Conservation (phyloP, 768 basidiomycete species). For the Boletus barrowsii region DNA sequence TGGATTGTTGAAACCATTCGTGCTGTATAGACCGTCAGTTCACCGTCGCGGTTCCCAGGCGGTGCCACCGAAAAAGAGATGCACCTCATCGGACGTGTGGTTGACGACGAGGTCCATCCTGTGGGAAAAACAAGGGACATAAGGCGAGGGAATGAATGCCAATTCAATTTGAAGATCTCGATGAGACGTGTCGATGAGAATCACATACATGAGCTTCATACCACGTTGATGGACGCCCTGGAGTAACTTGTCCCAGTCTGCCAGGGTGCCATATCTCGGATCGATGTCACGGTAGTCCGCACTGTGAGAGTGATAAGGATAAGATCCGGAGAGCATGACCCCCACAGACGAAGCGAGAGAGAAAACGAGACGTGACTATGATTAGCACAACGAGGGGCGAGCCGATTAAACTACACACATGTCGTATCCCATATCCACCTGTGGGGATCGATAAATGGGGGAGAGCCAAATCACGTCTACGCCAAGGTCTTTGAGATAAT, state of each 20-base stretch:
- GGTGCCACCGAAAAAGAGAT: not conserved
- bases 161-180: conserved; percentile 6
- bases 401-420: conserved; percentile 39
- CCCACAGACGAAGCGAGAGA: not conserved
- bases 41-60: not conserved
- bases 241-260: conserved; percentile 56
- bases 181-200: conserved; percentile 12
- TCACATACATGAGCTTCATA: conserved; percentile 65
- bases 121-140: conserved; percentile 7
- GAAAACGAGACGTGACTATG: not conserved
- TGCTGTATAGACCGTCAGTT: conserved; percentile 42
- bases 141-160: conserved; percentile 1
- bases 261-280: conserved; percentile 60
- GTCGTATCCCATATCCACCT: conserved; percentile 74
- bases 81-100: conserved; percentile 65
- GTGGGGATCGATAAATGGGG: conserved; percentile 60
- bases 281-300: conserved; percentile 66
- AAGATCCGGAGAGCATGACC: conserved; percentile 6
- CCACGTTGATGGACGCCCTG: conserved; percentile 55
- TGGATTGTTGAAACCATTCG: conserved; percentile 66
- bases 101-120: conserved; percentile 81
- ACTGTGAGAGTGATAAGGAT: conserved; percentile 32
- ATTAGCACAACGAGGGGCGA: not conserved
- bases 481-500: conserved; percentile 67
- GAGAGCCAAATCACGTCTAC: conserved; percentile 65